phyloP scores from a whole-genome alignment of 2,329 filamentous ascomycete genomes.

The Colletotrichum tofieldiae region DNA sequence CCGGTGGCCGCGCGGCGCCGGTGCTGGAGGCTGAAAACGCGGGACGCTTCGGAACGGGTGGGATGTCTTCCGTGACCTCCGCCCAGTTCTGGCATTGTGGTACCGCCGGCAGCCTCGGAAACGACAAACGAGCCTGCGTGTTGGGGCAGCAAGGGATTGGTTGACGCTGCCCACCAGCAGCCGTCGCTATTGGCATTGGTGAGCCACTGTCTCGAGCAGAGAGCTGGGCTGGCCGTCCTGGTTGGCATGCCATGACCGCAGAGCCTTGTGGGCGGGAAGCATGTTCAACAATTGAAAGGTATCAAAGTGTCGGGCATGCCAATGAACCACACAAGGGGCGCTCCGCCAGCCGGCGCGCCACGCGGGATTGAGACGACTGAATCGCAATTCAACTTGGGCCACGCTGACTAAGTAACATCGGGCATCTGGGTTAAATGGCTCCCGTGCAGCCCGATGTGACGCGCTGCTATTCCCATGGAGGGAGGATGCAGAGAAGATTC shows the following conservation, averaged over 20 bases:
- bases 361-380: background rate
- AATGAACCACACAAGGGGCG: background rate
- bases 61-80: conserved; percentile 12
- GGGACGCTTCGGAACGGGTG: conserved; percentile 30
- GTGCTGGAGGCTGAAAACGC: conserved; percentile 21
- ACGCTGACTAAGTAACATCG: background rate
- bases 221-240: background rate
- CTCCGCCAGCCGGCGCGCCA: background rate
- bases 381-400: background rate
- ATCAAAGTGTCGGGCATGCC: background rate
- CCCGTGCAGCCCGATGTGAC: background rate
- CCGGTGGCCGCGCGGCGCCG: conserved; percentile 34
- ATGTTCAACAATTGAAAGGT: background rate
- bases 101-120: conserved; percentile 14
- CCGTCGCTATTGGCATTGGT: background rate
- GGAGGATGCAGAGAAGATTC: no score
- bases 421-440: background rate
- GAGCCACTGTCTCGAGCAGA: background rate
- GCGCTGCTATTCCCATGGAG: no score
- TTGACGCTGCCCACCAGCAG: background rate
- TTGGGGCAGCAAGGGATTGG: background rate
- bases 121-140: background rate
- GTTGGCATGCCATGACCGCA: background rate
- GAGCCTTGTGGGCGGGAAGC: background rate
- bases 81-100: background rate